Conservation (phyloP, 2,329 filamentous ascomycete species). For the Eutypa lata region DNA sequence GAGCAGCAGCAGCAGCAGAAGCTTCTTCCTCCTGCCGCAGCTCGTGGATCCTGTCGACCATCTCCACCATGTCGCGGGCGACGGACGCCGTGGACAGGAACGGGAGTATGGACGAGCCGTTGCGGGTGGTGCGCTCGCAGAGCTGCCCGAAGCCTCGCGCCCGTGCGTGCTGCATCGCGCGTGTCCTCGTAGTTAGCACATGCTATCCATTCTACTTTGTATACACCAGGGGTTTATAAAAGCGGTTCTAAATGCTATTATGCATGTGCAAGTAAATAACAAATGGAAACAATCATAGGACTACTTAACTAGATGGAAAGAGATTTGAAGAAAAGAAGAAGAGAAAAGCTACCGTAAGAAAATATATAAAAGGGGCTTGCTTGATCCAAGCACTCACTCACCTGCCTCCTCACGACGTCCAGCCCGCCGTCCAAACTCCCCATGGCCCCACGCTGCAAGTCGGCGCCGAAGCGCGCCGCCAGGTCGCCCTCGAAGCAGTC, state of each 20-base stretch:
- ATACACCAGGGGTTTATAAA: no score
- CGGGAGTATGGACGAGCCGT: slow-evolving; percentile 22
- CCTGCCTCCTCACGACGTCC: slow-evolving; percentile 18
- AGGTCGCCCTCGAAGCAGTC: slow-evolving; percentile 35
- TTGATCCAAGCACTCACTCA: no score
- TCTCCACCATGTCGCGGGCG: slow-evolving; percentile 42
- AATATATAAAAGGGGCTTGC: no score
- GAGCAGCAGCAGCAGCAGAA: no score
- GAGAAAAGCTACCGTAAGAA: no score
- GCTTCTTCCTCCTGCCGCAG: slow-evolving; percentile 10
- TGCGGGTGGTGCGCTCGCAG: slow-evolving; percentile 23
- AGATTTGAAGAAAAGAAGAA: no score
- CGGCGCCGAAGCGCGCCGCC: slow-evolving; percentile 25
- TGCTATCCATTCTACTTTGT: no score
- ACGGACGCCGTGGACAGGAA: slow-evolving; percentile 37
- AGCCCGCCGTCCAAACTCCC: slow-evolving; percentile 21
- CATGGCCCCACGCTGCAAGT: slow-evolving; percentile 25
- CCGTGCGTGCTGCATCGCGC: slow-evolving; percentile 16
- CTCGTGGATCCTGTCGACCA: slow-evolving; percentile 39
- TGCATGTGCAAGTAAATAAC: no score
- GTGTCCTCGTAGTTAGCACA: no score
- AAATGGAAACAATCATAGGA: no score
- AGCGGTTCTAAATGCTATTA: no score
- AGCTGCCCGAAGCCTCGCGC: slow-evolving; percentile 23
- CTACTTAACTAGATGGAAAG: no score